Evolutionary conservation across 2,329 filamentous ascomycete genomes (phyloP).

Genomic region (Phaeosphaeria sp.): DNA sequence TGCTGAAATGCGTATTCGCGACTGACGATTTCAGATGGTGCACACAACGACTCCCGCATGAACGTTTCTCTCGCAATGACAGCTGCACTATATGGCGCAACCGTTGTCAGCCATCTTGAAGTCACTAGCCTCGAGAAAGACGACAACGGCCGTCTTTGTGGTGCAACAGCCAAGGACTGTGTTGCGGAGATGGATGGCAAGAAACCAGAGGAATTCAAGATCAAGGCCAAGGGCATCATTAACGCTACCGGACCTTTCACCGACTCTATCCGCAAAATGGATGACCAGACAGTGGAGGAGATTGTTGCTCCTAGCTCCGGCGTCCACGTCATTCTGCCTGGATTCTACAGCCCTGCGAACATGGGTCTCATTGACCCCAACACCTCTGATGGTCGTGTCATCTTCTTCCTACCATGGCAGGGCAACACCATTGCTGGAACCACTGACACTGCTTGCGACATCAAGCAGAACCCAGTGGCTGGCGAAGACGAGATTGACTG

Average conservation of each 20-base stretch:
- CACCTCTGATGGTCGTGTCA: constrained; percentile 86
- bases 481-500: constrained; percentile 85
- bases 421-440: constrained; percentile 91
- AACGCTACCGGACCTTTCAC: constrained; percentile 91
- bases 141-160: constrained; percentile 72
- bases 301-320: constrained; percentile 87
- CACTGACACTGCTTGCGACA: constrained; percentile 77
- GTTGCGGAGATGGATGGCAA: constrained; percentile 70
- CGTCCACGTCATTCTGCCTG: constrained; percentile 84
- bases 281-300: constrained; percentile 73
- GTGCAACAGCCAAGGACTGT: constrained; percentile 75
- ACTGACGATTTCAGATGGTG: constrained; percentile 67
- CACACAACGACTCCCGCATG: constrained; percentile 92
- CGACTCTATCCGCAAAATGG: constrained; percentile 84
- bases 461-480: constrained; percentile 75
- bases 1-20: neutral
- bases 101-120: constrained; percentile 82
- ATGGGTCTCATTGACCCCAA: constrained; percentile 89
- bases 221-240: constrained; percentile 81
- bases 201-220: constrained; percentile 67
- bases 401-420: constrained; percentile 94
- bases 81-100: constrained; percentile 83
- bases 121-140: constrained; percentile 80
- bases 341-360: constrained; percentile 82
- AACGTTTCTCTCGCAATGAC: constrained; percentile 89